phyloP scores from a whole-genome alignment of 257 asterid species.

The Verbena officinalis region DNA sequence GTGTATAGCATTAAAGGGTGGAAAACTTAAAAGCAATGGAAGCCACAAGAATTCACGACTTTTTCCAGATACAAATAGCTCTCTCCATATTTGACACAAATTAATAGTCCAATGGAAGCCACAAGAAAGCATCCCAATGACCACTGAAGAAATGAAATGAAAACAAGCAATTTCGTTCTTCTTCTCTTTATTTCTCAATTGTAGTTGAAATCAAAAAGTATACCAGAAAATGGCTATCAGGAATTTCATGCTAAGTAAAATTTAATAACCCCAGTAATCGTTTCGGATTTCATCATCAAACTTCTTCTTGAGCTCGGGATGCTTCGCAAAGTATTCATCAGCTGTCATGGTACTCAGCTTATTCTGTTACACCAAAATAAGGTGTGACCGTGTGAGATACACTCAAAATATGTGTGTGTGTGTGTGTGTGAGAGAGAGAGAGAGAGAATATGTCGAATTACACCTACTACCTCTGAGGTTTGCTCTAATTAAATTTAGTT shows the following conservation, averaged over 20 bases:
- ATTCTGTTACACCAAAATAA: slow-evolving; percentile 52
- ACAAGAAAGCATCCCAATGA: slow-evolving; percentile 30
- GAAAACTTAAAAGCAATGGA: too few relatives aligned
- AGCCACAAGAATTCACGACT: too few relatives aligned
- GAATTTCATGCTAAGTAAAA: slow-evolving; percentile 23
- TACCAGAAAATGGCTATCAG: slow-evolving; percentile 20
- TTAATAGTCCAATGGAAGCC: slow-evolving; percentile 25
- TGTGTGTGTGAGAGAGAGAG: not conserved
- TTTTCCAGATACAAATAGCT: too few relatives aligned
- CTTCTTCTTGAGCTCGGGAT: slow-evolving; percentile 88
- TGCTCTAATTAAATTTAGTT: too few relatives aligned
- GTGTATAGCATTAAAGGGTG: too few relatives aligned
- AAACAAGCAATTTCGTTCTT: slow-evolving; percentile 29
- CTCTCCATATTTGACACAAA: too few relatives aligned
- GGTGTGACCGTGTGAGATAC: slow-evolving; percentile 33
- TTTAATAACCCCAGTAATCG: slow-evolving; percentile 61
- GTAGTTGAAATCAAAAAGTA: slow-evolving; percentile 40
- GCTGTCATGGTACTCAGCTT: slow-evolving; percentile 95
- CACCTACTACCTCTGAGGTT: too few relatives aligned
- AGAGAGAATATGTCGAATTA: too few relatives aligned
- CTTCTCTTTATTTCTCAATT: slow-evolving; percentile 54
- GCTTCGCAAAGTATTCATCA: slow-evolving; percentile 91
- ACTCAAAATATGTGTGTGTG: not conserved
- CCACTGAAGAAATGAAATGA: slow-evolving; percentile 27
- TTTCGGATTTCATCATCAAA: slow-evolving; percentile 67